Evolutionary conservation across 768 basidiomycete species (phyloP).

Genomic region (Gloeophyllum trabeum): DNA sequence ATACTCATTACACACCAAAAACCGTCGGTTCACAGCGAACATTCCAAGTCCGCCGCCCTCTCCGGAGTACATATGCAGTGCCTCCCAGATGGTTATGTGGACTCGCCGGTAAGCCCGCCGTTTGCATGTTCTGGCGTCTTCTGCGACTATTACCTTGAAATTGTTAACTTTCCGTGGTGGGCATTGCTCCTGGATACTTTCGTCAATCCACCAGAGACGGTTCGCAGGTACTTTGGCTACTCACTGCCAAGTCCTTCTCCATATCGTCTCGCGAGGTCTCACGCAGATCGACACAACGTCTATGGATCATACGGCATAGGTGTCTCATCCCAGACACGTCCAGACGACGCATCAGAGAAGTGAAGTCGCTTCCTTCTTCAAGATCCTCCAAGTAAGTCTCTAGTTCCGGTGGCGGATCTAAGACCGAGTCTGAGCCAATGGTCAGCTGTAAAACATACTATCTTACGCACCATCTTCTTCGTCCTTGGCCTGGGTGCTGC

Average conservation of each 20-base stretch:
- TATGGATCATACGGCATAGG: slow-evolving; percentile 42
- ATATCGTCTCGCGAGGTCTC: slow-evolving; percentile 48
- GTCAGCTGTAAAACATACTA: neutral
- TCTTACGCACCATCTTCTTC: neutral
- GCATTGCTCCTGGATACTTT: slow-evolving; percentile 37
- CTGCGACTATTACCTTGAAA: slow-evolving; percentile 63
- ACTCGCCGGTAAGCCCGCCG: slow-evolving; percentile 47
- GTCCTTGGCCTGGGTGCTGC: slow-evolving; percentile 16
- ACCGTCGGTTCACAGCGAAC: slow-evolving; percentile 56
- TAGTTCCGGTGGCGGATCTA: slow-evolving; percentile 23
- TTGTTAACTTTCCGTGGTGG: slow-evolving; percentile 66
- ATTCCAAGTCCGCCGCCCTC: slow-evolving; percentile 38
- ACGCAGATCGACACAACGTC: slow-evolving; percentile 34
- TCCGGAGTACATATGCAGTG: slow-evolving; percentile 32
- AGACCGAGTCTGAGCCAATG: no score
- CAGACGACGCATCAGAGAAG: slow-evolving; percentile 5
- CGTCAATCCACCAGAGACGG: no score
- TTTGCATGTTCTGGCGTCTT: slow-evolving; percentile 47
- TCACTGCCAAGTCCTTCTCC: slow-evolving; percentile 63
- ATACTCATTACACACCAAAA: slow-evolving; percentile 35
- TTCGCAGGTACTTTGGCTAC: no score
- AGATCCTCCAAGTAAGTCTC: slow-evolving; percentile 49
- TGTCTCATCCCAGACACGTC: slow-evolving; percentile 41
- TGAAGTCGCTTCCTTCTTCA: slow-evolving; percentile 40
- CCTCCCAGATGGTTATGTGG: slow-evolving; percentile 82